These are phyloP conservation scores for Taphrina betulina DNA, from an alignment of 1,139 yeast genomes.

Conservation along the genomic window DNA sequence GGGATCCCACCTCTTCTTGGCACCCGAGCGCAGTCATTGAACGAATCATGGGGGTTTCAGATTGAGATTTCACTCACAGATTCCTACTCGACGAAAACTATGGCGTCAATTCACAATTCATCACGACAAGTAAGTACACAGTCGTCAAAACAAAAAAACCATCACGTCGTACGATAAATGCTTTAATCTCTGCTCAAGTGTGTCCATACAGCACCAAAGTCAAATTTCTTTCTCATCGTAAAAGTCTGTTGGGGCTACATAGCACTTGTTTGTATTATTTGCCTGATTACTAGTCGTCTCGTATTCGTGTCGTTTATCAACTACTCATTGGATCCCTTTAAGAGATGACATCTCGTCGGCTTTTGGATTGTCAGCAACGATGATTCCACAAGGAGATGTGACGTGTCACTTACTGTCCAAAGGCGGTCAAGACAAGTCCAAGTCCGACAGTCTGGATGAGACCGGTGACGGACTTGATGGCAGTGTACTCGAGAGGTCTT, in stretches of 20 bases:
- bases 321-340: neutral
- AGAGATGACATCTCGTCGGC: conserved; percentile 28
- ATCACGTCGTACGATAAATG: neutral
- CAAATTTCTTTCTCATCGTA: no score
- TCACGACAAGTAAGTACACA: no score
- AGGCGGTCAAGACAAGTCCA: conserved; percentile 39
- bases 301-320: neutral
- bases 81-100: no score
- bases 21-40: no score
- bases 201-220: neutral
- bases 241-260: no score
- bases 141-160: no score
- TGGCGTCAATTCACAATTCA: no score
- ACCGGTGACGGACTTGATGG: conserved; percentile 44
- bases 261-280: no score
- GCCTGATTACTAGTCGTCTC: neutral
- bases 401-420: conserved; percentile 20
- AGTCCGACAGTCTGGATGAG: conserved; percentile 50
- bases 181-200: neutral
- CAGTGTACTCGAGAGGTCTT: conserved; percentile 45
- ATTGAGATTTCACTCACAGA: no score
- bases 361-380: neutral
- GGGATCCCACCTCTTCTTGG: no score
- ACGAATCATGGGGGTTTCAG: no score
- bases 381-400: neutral